phyloP scores from a whole-genome alignment of 768 basidiomycete genomes.

The Brasilioporus rufonigricans region DNA sequence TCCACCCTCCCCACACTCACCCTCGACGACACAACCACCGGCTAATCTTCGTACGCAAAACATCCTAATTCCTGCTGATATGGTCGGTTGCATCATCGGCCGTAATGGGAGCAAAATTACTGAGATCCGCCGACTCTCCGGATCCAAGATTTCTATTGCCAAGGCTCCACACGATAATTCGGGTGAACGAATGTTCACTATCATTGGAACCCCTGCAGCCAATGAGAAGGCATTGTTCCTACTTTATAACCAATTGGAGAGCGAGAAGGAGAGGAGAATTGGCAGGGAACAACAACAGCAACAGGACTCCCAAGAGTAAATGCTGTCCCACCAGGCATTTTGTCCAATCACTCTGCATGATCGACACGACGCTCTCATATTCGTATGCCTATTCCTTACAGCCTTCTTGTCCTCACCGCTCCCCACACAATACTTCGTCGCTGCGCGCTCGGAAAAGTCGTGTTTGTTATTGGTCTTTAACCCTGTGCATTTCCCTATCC shows the following conservation, averaged over 20 bases:
- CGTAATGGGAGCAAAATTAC: slow-evolving; percentile 98
- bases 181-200: slow-evolving; percentile 99
- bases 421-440: slow-evolving; percentile 10
- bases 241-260: slow-evolving; percentile 95
- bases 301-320: slow-evolving; percentile 60
- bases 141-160: slow-evolving; percentile 97
- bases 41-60: slow-evolving; percentile 96
- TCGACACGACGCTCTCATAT: slow-evolving; percentile 15
- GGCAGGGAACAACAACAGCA: slow-evolving; percentile 81
- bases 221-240: slow-evolving; percentile 98
- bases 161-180: slow-evolving; percentile 99
- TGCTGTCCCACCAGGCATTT: neutral
- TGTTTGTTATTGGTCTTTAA: slow-evolving; percentile 24
- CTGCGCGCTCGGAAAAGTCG: slow-evolving; percentile 15
- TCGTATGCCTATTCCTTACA: slow-evolving; percentile 26
- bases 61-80: slow-evolving; percentile 98
- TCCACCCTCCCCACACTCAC: slow-evolving; percentile 35
- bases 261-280: slow-evolving; percentile 92
- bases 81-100: slow-evolving; percentile 97
- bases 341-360: slow-evolving; percentile 9
- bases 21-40: slow-evolving; percentile 53
- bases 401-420: slow-evolving; percentile 29
- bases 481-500: slow-evolving; percentile 22
- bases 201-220: slow-evolving; percentile 91
- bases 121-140: slow-evolving; percentile 96